These are phyloP conservation scores for Crucibulum laeve DNA, from an alignment of 768 basidiomycete genomes.

Conservation along the genomic window DNA sequence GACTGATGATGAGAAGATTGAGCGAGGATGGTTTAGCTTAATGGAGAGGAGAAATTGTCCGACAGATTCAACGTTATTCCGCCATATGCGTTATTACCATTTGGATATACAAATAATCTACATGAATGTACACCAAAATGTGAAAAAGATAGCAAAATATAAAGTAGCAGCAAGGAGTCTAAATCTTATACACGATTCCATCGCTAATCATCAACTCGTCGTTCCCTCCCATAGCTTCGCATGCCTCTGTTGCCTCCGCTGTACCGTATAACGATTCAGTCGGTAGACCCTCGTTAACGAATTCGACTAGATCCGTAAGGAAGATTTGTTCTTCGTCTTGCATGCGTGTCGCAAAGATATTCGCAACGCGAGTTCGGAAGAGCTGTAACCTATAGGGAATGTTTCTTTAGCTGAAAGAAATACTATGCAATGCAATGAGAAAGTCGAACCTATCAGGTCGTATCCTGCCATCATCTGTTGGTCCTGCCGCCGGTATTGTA, in stretches of 20 bases:
- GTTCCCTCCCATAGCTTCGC: slow-evolving; percentile 69
- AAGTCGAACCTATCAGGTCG: slow-evolving; percentile 54
- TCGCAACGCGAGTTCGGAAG: slow-evolving; percentile 77
- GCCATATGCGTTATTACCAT: too few relatives aligned
- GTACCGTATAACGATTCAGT: slow-evolving; percentile 73
- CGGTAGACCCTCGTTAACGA: slow-evolving; percentile 73
- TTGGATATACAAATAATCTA: not conserved
- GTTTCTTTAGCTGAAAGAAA: slow-evolving; percentile 5
- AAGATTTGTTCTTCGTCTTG: slow-evolving; percentile 78
- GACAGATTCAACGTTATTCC: too few relatives aligned
- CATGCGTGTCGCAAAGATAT: slow-evolving; percentile 60
- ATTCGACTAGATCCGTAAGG: slow-evolving; percentile 61
- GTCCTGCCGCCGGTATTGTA: slow-evolving; percentile 24
- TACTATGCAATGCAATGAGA: slow-evolving; percentile 5
- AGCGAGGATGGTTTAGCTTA: too few relatives aligned
- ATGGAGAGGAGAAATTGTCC: too few relatives aligned
- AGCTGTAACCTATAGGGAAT: slow-evolving; percentile 53
- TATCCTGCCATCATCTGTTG: slow-evolving; percentile 38
- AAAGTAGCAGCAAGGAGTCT: slow-evolving; percentile 9
- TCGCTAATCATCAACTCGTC: slow-evolving; percentile 89
- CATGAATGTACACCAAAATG: not conserved
- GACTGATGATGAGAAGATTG: too few relatives aligned
- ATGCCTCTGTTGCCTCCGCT: slow-evolving; percentile 71
- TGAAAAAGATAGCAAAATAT: not conserved
- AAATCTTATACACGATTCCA: slow-evolving; percentile 83